These are phyloP conservation scores for Nemania sp. DNA, from an alignment of 2,329 filamentous ascomycete genomes.

Conservation along the genomic window DNA sequence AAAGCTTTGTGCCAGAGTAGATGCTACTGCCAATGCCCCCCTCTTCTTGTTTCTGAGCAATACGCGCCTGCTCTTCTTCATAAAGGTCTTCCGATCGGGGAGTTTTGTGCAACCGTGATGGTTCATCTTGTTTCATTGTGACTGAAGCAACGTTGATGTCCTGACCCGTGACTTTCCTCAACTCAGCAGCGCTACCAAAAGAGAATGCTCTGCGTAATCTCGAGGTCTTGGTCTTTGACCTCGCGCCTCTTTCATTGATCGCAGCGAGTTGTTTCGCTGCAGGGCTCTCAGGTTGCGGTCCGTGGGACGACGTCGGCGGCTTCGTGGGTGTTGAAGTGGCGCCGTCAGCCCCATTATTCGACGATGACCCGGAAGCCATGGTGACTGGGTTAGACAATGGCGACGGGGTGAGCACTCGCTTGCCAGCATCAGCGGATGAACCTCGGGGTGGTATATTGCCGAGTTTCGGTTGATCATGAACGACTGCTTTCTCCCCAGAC, in stretches of 20 bases:
- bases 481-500: slow-evolving; percentile 52
- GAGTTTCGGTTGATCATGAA: slow-evolving; percentile 58
- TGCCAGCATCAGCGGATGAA: slow-evolving; percentile 68
- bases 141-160: slow-evolving; percentile 48
- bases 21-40: slow-evolving; percentile 91
- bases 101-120: slow-evolving; percentile 68
- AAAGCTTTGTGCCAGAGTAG: slow-evolving; percentile 84
- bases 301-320: slow-evolving; percentile 37
- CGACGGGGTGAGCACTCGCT: slow-evolving; percentile 69
- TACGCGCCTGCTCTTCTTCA: slow-evolving; percentile 87
- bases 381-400: slow-evolving; percentile 73
- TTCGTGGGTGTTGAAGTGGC: slow-evolving; percentile 41
- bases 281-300: slow-evolving; percentile 59
- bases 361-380: slow-evolving; percentile 59
- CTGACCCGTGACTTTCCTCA: slow-evolving; percentile 73
- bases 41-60: slow-evolving; percentile 90
- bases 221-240: slow-evolving; percentile 82
- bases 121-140: slow-evolving; percentile 42
- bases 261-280: slow-evolving; percentile 85
- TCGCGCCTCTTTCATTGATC: slow-evolving; percentile 80
- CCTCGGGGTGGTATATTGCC: slow-evolving; percentile 65
- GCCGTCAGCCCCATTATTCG: slow-evolving; percentile 47
- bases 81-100: slow-evolving; percentile 66
- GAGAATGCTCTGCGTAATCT: slow-evolving; percentile 90
- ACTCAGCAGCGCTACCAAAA: slow-evolving; percentile 92